Evolutionary conservation across 1,284 basidiomycete species (phyloP), one percentile per base, ranked within the genome.

Genomic region (Moesziomyces antarcticus): DNA sequence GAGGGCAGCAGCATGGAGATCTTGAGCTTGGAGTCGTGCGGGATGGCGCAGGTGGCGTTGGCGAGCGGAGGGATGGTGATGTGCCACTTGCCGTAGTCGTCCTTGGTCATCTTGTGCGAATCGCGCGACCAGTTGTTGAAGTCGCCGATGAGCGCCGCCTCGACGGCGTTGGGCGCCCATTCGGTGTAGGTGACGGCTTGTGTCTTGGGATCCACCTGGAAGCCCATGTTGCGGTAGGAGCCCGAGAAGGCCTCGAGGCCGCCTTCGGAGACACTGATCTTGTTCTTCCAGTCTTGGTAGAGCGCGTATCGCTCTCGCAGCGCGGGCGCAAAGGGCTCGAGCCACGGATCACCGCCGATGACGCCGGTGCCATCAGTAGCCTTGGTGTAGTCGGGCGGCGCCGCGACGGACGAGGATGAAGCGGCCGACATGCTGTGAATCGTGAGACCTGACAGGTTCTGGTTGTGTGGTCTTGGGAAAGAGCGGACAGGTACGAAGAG

Each of bases 1-100:
- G 87, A 87, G 1, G 90, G 77, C 94, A 92, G 91, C 92, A 81
- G 33, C 58, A 79, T 72, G 9, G 69, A 70, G 69, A 75, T 63
- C 87, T 97, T 97, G 81, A 97, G 78, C 86, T 95, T 97, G 55
- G 92, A 92, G 85, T 97, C 93, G 84, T 99, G 96, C 30, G 92
- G 91, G 77, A 99, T 97, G 20, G 91, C 91, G 78, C 91, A 92
- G 51, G 88, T 86, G 20, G 51, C 68, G 16, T 41, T 20, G 3
- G 54, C 54, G 35, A 87, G 85, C 24, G 93, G 89, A n/a, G 92
- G 91, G 4, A 99, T 78, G 37, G 87, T 89, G 69, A 94, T 90
- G 84, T 93, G 91, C 92, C 93, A 99, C n/a, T 97, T 89, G 50
- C 96, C 96, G 84, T 89, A 99, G n/a, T 89, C 80, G 79, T 94